Base-by-base conservation (phyloP, 2,329 filamentous ascomycete species). In the Verticillium alfalfae region DNA sequence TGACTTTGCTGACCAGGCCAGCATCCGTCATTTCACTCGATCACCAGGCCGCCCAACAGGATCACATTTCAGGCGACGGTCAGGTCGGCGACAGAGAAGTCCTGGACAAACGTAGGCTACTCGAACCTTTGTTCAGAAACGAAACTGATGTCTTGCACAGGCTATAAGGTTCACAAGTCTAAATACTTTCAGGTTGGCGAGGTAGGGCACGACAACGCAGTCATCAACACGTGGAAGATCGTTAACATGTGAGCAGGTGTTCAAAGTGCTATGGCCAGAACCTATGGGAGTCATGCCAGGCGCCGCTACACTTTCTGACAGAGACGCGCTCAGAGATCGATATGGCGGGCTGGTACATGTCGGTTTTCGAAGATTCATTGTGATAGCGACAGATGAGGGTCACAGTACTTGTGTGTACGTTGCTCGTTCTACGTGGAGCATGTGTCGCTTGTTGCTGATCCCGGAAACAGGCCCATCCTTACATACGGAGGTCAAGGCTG, bases 381-480 rank as follows among this genome's bases (percentile, higher is more conserved):
- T 86, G 4, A 74, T 85, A 16, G 77, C 73, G 1, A 82, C 78
- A 57, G 78, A 82, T 34, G 73, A 77, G 18, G 84, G 84, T 2
- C 81, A 85, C 64, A 83, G 79, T 64, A 80, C 77, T 31, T 85
- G 83, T 74, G 80, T 86, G 83, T 86, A 77, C 76, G 81, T 70
- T 10, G 18, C 18, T 18, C 7, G 8, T 18, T 15, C 7, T 7
- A 15, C 16, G 10, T 16, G 3, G 3, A 12, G 15, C 16, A 45
- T 10, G 5, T 60, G n/a, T 39, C 59, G 13, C 59, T 13, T 12
- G 34, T n/a, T 4, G n/a, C 62, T 66, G 22, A 60, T 56, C 13
- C 2, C 54, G 5, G 3, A 6, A 16, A 5, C 61, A 85, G 84
- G 13, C 82, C 83, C 1, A 85, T 87, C 58, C 71, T 81, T 26